Evolutionary conservation across 2,329 filamentous ascomycete species (phyloP).

Genomic region (Hypoxylon sp.): DNA sequence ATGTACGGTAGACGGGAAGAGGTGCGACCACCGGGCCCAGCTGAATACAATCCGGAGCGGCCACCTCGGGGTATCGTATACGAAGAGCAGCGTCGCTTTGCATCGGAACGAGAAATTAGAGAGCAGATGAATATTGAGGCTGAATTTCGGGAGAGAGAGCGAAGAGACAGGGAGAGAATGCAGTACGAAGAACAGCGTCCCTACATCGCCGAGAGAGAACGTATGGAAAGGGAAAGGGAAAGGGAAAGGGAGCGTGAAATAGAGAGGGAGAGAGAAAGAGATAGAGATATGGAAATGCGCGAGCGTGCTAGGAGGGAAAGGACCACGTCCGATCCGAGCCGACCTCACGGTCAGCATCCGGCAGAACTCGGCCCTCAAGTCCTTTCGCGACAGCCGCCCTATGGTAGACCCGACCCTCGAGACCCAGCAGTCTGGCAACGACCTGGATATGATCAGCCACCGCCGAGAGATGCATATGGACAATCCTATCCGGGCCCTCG

Average conservation of each 20-base stretch:
- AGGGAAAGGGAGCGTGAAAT: conserved; percentile 49
- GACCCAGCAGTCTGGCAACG: conserved; percentile 49
- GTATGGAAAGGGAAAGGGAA: conserved; percentile 52
- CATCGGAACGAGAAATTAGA: conserved; percentile 55
- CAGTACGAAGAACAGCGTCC: conserved; percentile 49
- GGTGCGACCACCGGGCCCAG: conserved; percentile 46
- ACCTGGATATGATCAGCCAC: conserved; percentile 52
- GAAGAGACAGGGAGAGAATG: conserved; percentile 57
- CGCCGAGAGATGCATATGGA: conserved; percentile 52
- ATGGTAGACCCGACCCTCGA: conserved; percentile 48
- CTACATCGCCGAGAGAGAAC: conserved; percentile 45
- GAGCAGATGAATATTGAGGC: conserved; percentile 51
- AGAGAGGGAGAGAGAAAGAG: conserved; percentile 51
- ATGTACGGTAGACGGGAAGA: conserved; percentile 62
- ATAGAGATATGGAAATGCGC: conserved; percentile 46
- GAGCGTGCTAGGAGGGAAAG: conserved; percentile 52
- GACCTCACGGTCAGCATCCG: conserved; percentile 55
- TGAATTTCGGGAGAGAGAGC: conserved; percentile 56
- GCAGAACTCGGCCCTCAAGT: conserved; percentile 56
- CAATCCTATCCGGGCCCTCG: conserved; percentile 54
- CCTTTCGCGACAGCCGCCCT: conserved; percentile 50
- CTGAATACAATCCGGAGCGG: conserved; percentile 64
- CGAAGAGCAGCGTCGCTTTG: conserved; percentile 62
- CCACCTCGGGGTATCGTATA: conserved; percentile 56
- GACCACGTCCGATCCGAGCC: conserved; percentile 59